Evolutionary conservation across 2,329 filamentous ascomycete genomes (phyloP), one percentile per base, ranked within the genome.

Genomic region (Alternaria dauci): DNA sequence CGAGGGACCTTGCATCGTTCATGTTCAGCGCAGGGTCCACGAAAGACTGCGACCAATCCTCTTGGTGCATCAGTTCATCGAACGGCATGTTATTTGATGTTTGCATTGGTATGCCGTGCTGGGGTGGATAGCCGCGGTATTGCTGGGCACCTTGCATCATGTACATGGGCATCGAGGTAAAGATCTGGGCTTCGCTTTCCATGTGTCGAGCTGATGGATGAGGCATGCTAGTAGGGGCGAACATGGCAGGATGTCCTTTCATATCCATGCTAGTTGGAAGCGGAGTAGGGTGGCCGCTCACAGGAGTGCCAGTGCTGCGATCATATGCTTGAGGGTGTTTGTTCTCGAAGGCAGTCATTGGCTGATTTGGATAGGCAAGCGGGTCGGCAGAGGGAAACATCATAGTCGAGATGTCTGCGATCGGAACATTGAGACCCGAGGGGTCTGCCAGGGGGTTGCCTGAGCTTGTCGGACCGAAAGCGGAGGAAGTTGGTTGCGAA

Each of bases 301-400:
- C 53, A 16, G 53, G 53, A 12, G 58, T 50, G 38, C 47, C 53
- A 38, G 26, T 57, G 20, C 26, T 52, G 43, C 68, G 67, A 5
- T 71, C 66, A 34, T 75, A 76, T 30, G 61, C 51, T 52, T 74
- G 72, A 5, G 69, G 67, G 32, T 75, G 69, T 55, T 76, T 81
- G 66, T 81, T 83, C 60, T 84, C 82, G 61, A 83, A 84, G 0
- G 80, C 82, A 32, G 90, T 88, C 81, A 90, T 87, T 0, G 90
- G 88, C 66, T 92, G 90, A 70, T 90, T 92, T 0, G 91, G 91
- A 70, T 94, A 95, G 0, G 89, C 90, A 64, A 94, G 90, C 0
- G 91, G 91, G 69, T 94, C 91, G 34, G 87, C 85, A 0, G 90
- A 90, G 1, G 91, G 89, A 71, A 94, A 94, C 89, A 94, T 93